Evolutionary conservation across 345 rosid species (phyloP).

Genomic region (Eucalyptus grandis): DNA sequence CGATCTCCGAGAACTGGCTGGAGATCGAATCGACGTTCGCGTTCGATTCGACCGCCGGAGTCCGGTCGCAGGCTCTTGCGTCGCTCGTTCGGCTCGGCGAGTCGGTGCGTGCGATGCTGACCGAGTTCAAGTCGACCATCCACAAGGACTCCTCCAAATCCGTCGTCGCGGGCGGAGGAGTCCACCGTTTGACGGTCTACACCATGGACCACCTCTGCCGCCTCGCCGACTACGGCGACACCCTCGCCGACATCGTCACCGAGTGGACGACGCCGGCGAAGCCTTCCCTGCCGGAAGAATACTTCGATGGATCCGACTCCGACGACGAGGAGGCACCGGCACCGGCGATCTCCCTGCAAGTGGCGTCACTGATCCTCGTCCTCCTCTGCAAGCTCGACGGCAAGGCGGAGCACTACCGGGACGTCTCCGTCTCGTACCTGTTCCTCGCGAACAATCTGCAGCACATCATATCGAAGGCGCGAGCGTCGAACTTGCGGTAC

Average conservation of each 20-base stretch:
- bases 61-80: conserved; percentile 35
- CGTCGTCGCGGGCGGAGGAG: conserved; percentile 27
- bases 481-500: conserved; percentile 30
- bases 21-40: conserved; percentile 42
- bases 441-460: conserved; percentile 70
- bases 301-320: conserved; percentile 6
- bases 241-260: conserved; percentile 20
- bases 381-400: conserved; percentile 56
- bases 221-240: conserved; percentile 35
- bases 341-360: conserved; percentile 10
- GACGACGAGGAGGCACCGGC: conserved; percentile 2
- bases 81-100: conserved; percentile 39
- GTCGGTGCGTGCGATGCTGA: conserved; percentile 15
- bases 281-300: conserved; percentile 25
- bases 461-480: conserved; percentile 27
- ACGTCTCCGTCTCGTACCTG: conserved; percentile 37
- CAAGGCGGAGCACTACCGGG: conserved; percentile 47
- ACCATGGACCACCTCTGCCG: conserved; percentile 38
- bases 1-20: conserved; percentile 24
- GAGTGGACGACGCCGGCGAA: conserved; percentile 25
- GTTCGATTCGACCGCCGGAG: conserved; percentile 17
- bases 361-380: conserved; percentile 47
- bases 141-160: conserved; percentile 43
- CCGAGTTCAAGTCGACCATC: conserved; percentile 35
- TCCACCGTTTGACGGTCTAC: conserved; percentile 38